These are phyloP conservation scores for Aspergillus sp. DNA, from an alignment of 2,329 filamentous ascomycete genomes.

Conservation along the genomic window DNA sequence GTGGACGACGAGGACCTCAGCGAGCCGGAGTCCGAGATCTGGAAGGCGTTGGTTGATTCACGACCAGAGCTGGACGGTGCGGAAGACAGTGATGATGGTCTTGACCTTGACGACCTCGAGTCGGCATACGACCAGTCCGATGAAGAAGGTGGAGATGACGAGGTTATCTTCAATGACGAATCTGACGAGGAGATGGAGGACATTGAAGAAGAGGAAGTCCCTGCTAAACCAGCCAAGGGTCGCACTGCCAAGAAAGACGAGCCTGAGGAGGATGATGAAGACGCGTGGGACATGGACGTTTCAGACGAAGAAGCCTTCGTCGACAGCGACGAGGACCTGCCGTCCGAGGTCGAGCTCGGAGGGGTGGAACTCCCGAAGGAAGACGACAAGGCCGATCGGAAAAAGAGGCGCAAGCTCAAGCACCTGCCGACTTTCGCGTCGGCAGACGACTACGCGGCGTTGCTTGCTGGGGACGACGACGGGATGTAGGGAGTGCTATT, in stretches of 20 bases:
- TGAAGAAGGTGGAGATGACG: conserved; percentile 43
- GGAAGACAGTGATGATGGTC: conserved; percentile 56
- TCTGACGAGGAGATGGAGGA: conserved; percentile 48
- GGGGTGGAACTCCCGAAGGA: conserved; percentile 44
- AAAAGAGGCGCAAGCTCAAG: conserved; percentile 82
- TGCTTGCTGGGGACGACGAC: conserved; percentile 71
- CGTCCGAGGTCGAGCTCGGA: conserved; percentile 48
- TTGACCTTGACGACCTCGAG: conserved; percentile 57
- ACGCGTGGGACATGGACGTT: conserved; percentile 52
- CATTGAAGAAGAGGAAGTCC: conserved; percentile 49
- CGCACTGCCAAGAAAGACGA: conserved; percentile 43
- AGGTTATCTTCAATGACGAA: conserved; percentile 49
- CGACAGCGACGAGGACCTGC: conserved; percentile 56
- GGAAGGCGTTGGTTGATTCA: conserved; percentile 83
- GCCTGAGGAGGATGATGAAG: conserved; percentile 46
- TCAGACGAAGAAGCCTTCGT: conserved; percentile 48
- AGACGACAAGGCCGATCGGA: conserved; percentile 44
- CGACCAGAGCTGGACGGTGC: conserved; percentile 71
- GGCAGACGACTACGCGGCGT: conserved; percentile 85
- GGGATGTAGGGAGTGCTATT: conserved; percentile 30
- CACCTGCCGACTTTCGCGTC: conserved; percentile 89
- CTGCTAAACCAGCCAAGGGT: conserved; percentile 36
- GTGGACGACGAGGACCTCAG: conserved; percentile 45
- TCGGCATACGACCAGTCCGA: conserved; percentile 48
- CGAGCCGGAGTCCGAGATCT: conserved; percentile 76